A percentile compares a stretch with the other conserved stretches of the same genome.
phyloP scores from a whole-genome alignment of 2,329 filamentous ascomycete genomes.

The Dactylonectria estremocensis region DNA sequence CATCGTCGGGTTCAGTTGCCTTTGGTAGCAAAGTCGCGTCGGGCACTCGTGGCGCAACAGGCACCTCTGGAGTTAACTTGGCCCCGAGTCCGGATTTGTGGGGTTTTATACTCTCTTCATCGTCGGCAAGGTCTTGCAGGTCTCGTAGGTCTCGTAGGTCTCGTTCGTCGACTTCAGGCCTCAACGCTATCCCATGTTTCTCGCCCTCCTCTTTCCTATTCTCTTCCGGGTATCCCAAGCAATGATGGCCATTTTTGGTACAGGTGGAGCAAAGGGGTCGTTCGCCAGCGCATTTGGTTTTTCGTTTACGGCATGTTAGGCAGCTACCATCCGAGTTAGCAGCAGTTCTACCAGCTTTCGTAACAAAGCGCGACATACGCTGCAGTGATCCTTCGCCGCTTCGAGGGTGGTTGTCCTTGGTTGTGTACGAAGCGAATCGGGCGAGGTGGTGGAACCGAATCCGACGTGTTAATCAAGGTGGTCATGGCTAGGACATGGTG shows the following conservation, averaged over 20 bases:
- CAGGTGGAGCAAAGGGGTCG: constrained; percentile 81
- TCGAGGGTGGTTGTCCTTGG: constrained; percentile 85
- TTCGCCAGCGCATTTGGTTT: constrained; percentile 82
- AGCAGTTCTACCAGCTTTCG: neutral
- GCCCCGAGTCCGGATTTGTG: constrained; percentile 42
- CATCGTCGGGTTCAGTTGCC: constrained; percentile 28
- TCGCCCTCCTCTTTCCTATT: constrained; percentile 60
- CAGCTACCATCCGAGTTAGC: constrained; percentile 41
- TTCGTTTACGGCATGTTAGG: constrained; percentile 78
- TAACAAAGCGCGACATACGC: constrained; percentile 69
- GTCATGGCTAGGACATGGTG: constrained; percentile 63
- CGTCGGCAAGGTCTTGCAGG: constrained; percentile 50
- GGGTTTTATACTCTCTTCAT: constrained; percentile 55
- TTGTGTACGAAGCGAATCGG: constrained; percentile 86
- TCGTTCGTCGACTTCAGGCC: constrained; percentile 38
- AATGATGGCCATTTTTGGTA: constrained; percentile 78
- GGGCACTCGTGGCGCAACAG: constrained; percentile 18
- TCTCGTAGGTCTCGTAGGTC: constrained; percentile 50
- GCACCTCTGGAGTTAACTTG: constrained; percentile 33
- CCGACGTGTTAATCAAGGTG: constrained; percentile 59
- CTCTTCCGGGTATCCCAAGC: constrained; percentile 76
- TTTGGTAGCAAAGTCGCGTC: constrained; percentile 29
- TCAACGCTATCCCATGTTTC: constrained; percentile 37
- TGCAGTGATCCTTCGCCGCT: constrained; percentile 83
- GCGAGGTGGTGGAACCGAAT: constrained; percentile 63